Evolutionary conservation across 2,329 filamentous ascomycete species (phyloP).

Genomic region (Ophiostoma pallidulum): DNA sequence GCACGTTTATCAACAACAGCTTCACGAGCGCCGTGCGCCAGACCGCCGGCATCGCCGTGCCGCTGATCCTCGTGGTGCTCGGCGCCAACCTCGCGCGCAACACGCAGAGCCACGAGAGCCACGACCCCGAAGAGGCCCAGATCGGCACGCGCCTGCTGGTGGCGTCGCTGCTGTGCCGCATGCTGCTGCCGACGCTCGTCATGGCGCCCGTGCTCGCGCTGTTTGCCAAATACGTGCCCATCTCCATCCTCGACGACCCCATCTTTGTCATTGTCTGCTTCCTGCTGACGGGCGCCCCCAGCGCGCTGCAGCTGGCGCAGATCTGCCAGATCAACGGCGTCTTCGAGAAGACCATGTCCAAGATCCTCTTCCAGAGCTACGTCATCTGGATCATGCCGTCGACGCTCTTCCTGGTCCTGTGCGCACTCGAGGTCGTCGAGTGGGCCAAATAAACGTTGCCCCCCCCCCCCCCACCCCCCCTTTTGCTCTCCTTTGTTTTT

Average conservation of each 20-base stretch:
- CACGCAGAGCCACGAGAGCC: slow-evolving; percentile 60
- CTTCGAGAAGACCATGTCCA: slow-evolving; percentile 89
- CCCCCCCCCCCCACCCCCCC: no score
- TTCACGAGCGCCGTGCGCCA: slow-evolving; percentile 80
- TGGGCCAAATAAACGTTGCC: slow-evolving; percentile 63
- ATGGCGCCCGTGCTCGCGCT: slow-evolving; percentile 88
- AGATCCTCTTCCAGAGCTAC: slow-evolving; percentile 89
- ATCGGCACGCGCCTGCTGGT: slow-evolving; percentile 70
- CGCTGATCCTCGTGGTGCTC: slow-evolving; percentile 87
- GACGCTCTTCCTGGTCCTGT: slow-evolving; percentile 81
- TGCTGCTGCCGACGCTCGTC: slow-evolving; percentile 82
- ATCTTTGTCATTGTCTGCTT: slow-evolving; percentile 99
- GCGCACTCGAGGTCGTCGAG: slow-evolving; percentile 83
- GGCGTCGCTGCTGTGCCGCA: slow-evolving; percentile 77
- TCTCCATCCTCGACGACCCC: slow-evolving; percentile 92
- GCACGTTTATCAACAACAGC: slow-evolving; percentile 85
- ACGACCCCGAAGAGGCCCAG: slow-evolving; percentile 59
- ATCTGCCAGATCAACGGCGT: slow-evolving; percentile 98
- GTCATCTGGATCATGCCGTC: slow-evolving; percentile 95
- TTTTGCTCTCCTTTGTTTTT: background rate
- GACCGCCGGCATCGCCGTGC: slow-evolving; percentile 84
- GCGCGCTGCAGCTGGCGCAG: slow-evolving; percentile 87
- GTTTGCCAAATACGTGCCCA: slow-evolving; percentile 78
- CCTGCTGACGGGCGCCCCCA: slow-evolving; percentile 86
- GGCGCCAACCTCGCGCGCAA: slow-evolving; percentile 91